These are phyloP conservation scores for Chalara sp. DNA, from an alignment of 2,329 filamentous ascomycete genomes.

Conservation along the genomic window DNA sequence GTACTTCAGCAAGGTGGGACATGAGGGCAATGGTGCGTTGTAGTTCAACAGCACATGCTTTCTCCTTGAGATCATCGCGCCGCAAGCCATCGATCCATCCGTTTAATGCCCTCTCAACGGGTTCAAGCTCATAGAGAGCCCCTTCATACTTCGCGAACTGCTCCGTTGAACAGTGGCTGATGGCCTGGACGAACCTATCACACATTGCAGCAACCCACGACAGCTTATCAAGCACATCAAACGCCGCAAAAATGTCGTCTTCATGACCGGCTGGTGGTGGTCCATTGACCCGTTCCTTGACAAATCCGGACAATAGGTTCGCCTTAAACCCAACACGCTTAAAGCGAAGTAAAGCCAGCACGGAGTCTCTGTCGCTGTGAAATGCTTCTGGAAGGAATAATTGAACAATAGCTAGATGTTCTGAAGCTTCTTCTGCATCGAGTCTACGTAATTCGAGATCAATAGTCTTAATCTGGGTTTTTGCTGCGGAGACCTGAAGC, in stretches of 20 bases:
- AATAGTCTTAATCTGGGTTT: slow-evolving; percentile 90
- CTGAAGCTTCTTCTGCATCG: slow-evolving; percentile 80
- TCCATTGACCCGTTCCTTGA: slow-evolving; percentile 70
- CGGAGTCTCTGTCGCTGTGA: slow-evolving; percentile 63
- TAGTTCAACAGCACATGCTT: slow-evolving; percentile 73
- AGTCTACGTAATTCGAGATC: slow-evolving; percentile 82
- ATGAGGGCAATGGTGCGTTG: slow-evolving; percentile 80
- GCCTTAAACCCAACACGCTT: slow-evolving; percentile 86
- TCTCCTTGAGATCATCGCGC: slow-evolving; percentile 78
- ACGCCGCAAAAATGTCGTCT: slow-evolving; percentile 73
- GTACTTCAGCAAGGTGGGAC: slow-evolving; percentile 76
- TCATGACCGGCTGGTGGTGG: slow-evolving; percentile 61
- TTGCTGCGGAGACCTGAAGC: slow-evolving; percentile 80
- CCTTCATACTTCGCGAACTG: slow-evolving; percentile 75
- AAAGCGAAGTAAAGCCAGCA: slow-evolving; percentile 84
- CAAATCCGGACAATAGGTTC: slow-evolving; percentile 66
- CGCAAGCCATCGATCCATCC: slow-evolving; percentile 80
- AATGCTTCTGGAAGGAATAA: slow-evolving; percentile 84
- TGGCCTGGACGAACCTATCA: slow-evolving; percentile 73
- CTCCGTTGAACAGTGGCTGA: slow-evolving; percentile 69
- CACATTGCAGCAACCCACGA: slow-evolving; percentile 79
- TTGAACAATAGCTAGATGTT: slow-evolving; percentile 84
- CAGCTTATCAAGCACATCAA: slow-evolving; percentile 78
- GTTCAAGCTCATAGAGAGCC: slow-evolving; percentile 80
- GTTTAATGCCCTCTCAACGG: slow-evolving; percentile 84